Evolutionary conservation across 148 eudicot genomes (phyloP).

Genomic region (Pharnaceum exiguum): DNA sequence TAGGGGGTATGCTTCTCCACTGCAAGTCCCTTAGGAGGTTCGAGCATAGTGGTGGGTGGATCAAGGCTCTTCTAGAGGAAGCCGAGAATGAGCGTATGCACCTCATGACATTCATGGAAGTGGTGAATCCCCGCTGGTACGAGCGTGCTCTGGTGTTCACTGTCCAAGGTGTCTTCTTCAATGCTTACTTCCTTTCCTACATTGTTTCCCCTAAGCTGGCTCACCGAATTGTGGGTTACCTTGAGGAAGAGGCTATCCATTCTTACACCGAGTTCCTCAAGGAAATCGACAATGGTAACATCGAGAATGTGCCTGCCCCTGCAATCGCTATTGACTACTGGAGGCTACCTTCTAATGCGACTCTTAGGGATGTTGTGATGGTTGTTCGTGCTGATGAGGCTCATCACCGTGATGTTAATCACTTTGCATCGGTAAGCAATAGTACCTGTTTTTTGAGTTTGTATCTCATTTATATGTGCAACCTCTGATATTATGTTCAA

Average conservation of each 20-base stretch:
- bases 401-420: conserved; percentile 91
- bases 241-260: conserved; percentile 87
- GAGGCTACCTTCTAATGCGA: conserved; percentile 55
- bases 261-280: conserved; percentile 81
- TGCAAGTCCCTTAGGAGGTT: conserved; percentile 70
- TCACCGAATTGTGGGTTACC: conserved; percentile 73
- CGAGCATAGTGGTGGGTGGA: conserved; percentile 95
- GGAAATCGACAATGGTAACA: conserved; percentile 69
- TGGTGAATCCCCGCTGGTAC: conserved; percentile 70
- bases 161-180: conserved; percentile 88
- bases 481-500: background rate
- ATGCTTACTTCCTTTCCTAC: conserved; percentile 75
- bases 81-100: conserved; percentile 97
- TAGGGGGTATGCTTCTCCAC: conserved; percentile 87
- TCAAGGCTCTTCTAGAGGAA: conserved; percentile 76
- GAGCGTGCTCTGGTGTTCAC: conserved; percentile 70
- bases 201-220: conserved; percentile 71
- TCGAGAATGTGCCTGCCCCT: conserved; percentile 75
- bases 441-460: background rate
- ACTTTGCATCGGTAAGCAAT: conserved; percentile 73
- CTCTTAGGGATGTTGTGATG: conserved; percentile 72
- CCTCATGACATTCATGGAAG: conserved; percentile 91
- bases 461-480: background rate
- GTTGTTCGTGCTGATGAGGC: conserved; percentile 95
- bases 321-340: conserved; percentile 88